Percentiles rank a stretch among this genome's conserved stretches.
Evolutionary conservation across 2,329 filamentous ascomycete genomes (phyloP).

Genomic region (Chaetomiaceae sp.): DNA sequence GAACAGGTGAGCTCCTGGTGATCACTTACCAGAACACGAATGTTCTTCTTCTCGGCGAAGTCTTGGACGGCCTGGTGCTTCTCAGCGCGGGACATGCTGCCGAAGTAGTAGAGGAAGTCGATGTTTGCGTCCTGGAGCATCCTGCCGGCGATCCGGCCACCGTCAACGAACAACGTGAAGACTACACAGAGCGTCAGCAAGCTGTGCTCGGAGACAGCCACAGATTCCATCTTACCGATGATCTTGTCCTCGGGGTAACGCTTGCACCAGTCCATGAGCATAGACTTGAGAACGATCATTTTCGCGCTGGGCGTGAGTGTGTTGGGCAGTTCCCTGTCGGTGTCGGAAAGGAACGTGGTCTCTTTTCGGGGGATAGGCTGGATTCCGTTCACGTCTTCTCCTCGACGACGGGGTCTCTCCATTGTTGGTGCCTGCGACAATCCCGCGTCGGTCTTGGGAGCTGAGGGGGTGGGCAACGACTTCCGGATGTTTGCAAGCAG

Average conservation of each 20-base stretch:
- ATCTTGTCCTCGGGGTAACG: no score
- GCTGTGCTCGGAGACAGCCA: constrained; percentile 24
- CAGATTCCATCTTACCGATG: no score
- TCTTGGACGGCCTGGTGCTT: constrained; percentile 20
- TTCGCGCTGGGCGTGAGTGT: constrained; percentile 31
- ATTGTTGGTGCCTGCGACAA: no score
- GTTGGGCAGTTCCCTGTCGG: constrained; percentile 13
- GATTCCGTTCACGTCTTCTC: constrained; percentile 25
- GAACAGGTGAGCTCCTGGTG: no score
- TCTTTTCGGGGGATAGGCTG: constrained; percentile 9
- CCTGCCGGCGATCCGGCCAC: constrained; percentile 34
- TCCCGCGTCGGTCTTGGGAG: no score
- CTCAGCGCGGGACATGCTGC: not conserved
- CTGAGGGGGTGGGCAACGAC: not conserved
- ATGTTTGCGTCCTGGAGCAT: constrained; percentile 32
- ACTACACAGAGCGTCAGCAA: constrained; percentile 27
- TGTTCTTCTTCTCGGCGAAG: constrained; percentile 18
- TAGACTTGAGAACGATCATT: constrained; percentile 29
- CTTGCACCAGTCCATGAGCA: constrained; percentile 32
- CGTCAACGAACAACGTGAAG: constrained; percentile 34
- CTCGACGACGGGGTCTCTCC: constrained; percentile 14
- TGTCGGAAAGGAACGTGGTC: constrained; percentile 25
- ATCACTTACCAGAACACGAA: constrained; percentile 36
- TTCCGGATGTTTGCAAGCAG: not conserved
- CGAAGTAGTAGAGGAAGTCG: constrained; percentile 37